Evolutionary conservation across 176 grass and related monocot species (phyloP), one percentile per base, ranked within the genome.

Genomic region (Zoysia japonica): DNA sequence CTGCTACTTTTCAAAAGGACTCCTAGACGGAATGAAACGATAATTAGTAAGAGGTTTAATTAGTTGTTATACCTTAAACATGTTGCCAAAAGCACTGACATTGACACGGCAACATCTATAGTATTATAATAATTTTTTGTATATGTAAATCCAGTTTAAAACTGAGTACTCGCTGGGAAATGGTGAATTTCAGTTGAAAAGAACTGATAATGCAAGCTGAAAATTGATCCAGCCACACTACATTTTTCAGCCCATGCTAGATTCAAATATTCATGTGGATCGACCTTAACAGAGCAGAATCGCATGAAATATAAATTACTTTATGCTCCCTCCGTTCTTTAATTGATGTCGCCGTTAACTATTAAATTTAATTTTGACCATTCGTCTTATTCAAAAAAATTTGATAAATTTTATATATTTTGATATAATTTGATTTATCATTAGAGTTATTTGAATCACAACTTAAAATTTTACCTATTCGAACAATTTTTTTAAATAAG

Each of bases 1-100:
- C 46, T 20, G 8, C 5, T 42, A 14, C 62, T 67, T 78, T 54
- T 40, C 5, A 19, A 9, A 41, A 39, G 41, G 11, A 57, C 55
- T 57, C 55, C 55, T 57, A 15, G 40, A 47, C 61, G 42, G 41
- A 76, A 61, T 61, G 40, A 14, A 37, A 82, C 70, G 40, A 53
- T 55, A 70, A 81, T 69, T 51, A 75, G 28, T 28, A 28, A 62
- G 63, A 61, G 45, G 8, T 67, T 68, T 61, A 75, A 7, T 67
- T 74, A 59, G 11, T 12, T 35, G 65, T 12, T 17, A 4, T 3
- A 39, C n/a, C 19, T 69, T 81, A 70, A 38, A 62, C 54, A 70
- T 70, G 71, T 35, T 46, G 45, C 53, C 45, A 83, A 43, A 68
- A 43, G 72, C 42, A 69, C 72, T 28, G 6, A 36, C 19, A 51